Conservation (phyloP, 257 asterid genomes). For the Nicotiana attenuata region DNA sequence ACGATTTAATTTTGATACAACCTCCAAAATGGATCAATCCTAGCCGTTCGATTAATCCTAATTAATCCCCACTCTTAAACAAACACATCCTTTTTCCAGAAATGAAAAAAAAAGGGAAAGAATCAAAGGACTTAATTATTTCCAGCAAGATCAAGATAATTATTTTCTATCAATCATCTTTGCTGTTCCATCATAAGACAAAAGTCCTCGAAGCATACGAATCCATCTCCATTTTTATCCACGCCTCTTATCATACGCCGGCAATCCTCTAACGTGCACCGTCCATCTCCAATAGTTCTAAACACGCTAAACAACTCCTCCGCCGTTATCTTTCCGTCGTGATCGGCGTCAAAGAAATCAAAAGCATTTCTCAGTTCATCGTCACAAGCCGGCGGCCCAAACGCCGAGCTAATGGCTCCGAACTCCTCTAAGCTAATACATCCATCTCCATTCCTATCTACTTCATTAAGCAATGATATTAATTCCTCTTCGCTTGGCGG, state of each 20-base stretch:
- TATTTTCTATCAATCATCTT: neutral
- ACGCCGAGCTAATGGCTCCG: constrained; percentile 14
- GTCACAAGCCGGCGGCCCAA: constrained; percentile 15
- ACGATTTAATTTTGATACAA: neutral
- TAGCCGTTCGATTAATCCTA: neutral
- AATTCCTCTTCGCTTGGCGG: constrained; percentile 18
- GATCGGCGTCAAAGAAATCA: constrained; percentile 22
- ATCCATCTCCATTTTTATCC: constrained; percentile 20
- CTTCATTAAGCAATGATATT: constrained; percentile 20
- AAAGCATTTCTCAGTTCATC: constrained; percentile 19
- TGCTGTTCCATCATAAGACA: constrained; percentile 26
- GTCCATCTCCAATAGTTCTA: constrained; percentile 9
- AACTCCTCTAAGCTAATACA: constrained; percentile 24
- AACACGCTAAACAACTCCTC: constrained; percentile 18
- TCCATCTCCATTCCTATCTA: constrained; percentile 24
- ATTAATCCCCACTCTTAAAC: neutral
- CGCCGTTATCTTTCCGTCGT: constrained; percentile 27
- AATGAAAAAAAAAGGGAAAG: neutral
- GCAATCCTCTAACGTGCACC: constrained; percentile 25
- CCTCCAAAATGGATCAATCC: neutral
- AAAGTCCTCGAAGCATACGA: constrained; percentile 27
- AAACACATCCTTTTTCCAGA: neutral
- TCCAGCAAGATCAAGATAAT: neutral
- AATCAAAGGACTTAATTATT: neutral
- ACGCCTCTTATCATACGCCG: constrained; percentile 24